These are phyloP conservation scores for Micromonas commoda DNA, from an alignment of 139 green algal genomes.

Conservation along the genomic window DNA sequence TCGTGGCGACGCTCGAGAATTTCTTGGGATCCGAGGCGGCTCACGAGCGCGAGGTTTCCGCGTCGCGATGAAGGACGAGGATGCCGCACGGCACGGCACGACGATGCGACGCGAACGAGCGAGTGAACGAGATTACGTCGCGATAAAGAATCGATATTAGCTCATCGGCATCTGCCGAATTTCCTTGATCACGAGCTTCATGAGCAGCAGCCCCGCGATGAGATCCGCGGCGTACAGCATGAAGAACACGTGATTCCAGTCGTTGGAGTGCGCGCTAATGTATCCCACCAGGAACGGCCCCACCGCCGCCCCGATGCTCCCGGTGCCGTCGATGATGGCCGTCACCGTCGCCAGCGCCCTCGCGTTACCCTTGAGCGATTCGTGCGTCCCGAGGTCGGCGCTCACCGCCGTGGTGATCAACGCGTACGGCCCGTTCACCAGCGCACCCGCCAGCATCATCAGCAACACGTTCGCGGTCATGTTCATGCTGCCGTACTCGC, in stretches of 20 bases:
- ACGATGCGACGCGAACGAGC: background rate
- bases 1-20: no score
- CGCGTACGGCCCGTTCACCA: slow-evolving; percentile 93
- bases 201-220: slow-evolving; percentile 47
- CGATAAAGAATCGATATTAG: background rate
- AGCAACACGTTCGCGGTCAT: slow-evolving; percentile 67
- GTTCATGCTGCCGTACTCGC: slow-evolving; percentile 46
- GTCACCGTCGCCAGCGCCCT: slow-evolving; percentile 90
- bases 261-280: slow-evolving; percentile 52
- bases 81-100: no score
- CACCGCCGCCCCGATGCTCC: slow-evolving; percentile 80
- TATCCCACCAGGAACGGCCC: slow-evolving; percentile 84
- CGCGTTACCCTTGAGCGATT: slow-evolving; percentile 68
- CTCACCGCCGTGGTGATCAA: slow-evolving; percentile 93
- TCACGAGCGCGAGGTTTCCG: no score
- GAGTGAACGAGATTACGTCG: background rate
- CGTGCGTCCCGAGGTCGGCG: slow-evolving; percentile 88
- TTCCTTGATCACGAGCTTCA: slow-evolving; percentile 21
- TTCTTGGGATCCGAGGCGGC: no score
- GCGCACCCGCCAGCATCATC: slow-evolving; percentile 80
- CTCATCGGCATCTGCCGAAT: slow-evolving; percentile 5
- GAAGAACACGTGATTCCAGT: slow-evolving; percentile 80
- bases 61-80: background rate
- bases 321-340: slow-evolving; percentile 96
- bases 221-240: slow-evolving; percentile 73